A percentile compares a stretch with the other conserved stretches of the same genome.
Conservation (phyloP, 192 early-diverging fungal species). For the Coemansia sp. region DNA sequence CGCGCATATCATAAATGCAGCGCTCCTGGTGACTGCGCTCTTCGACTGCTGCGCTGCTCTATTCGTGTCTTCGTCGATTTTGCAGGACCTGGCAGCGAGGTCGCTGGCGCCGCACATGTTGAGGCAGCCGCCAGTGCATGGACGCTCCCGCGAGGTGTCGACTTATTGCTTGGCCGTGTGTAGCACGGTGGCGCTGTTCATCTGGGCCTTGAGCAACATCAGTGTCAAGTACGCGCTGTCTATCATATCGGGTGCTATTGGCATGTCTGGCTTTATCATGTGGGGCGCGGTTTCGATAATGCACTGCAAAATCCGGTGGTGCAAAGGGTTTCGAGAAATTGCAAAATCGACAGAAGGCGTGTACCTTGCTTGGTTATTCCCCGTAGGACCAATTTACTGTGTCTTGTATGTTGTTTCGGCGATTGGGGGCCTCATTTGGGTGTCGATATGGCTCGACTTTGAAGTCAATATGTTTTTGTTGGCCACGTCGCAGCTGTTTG, state of each 20-base stretch:
- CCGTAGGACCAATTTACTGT: slow-evolving; percentile 17
- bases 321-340: slow-evolving; percentile 5
- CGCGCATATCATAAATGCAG: slow-evolving; percentile 19
- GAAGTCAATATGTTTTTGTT: slow-evolving; percentile 22
- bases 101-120: slow-evolving; percentile 15
- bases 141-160: slow-evolving; percentile 3
- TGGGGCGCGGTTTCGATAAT: slow-evolving; percentile 25
- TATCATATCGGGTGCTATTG: slow-evolving; percentile 17
- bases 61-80: slow-evolving; percentile 9
- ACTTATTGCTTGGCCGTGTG: slow-evolving; percentile 11
- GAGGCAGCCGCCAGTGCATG: background rate
- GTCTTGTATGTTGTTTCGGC: background rate
- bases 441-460: slow-evolving; percentile 8
- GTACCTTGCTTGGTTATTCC: slow-evolving; percentile 17
- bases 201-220: slow-evolving; percentile 22
- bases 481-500: slow-evolving; percentile 9
- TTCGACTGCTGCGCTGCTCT: slow-evolving; percentile 21
- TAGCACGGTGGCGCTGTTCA: slow-evolving; percentile 6
- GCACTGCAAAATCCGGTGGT: slow-evolving; percentile 30
- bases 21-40: slow-evolving; percentile 12
- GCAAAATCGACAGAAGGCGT: background rate
- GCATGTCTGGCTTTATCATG: slow-evolving; percentile 17
- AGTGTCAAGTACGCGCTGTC: background rate
- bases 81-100: slow-evolving; percentile 21
- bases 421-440: slow-evolving; percentile 11